Percentiles rank a stretch among this genome's conserved stretches.
These are phyloP conservation scores for Microdochium trichocladiopsis DNA, from an alignment of 2,329 filamentous ascomycete species.

Conservation along the genomic window DNA sequence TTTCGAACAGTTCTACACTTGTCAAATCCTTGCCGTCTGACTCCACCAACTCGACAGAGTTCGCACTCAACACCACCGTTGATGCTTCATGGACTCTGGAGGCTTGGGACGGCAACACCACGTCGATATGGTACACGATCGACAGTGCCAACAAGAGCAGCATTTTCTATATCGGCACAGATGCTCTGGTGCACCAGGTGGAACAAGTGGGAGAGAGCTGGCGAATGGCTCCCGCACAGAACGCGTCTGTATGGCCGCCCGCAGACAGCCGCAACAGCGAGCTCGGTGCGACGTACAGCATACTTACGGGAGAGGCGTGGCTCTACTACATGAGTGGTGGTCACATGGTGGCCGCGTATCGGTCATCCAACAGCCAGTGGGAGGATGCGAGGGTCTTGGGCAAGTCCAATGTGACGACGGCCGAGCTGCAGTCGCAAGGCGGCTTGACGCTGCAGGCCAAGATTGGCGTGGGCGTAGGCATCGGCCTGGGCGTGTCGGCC, in stretches of 20 bases:
- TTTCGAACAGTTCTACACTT: not conserved
- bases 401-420: slow-evolving; percentile 6
- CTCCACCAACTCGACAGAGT: slow-evolving; percentile 5
- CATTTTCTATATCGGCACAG: slow-evolving; percentile 24
- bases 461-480: slow-evolving; percentile 12
- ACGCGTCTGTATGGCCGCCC: slow-evolving; percentile 17
- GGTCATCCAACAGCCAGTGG: slow-evolving; percentile 15
- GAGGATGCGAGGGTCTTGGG: slow-evolving; percentile 12
- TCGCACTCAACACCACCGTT: slow-evolving; percentile 1
- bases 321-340: slow-evolving; percentile 23
- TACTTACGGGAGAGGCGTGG: slow-evolving; percentile 13
- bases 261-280: slow-evolving; percentile 20
- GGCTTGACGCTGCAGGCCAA: slow-evolving; percentile 5
- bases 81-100: slow-evolving; percentile 9
- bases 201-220: slow-evolving; percentile 15
- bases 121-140: slow-evolving; percentile 12
- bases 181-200: slow-evolving; percentile 19
- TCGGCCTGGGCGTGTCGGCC: slow-evolving; percentile 16
- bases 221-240: slow-evolving; percentile 7
- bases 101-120: slow-evolving; percentile 11
- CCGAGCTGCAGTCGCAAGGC: not conserved
- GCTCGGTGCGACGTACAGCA: slow-evolving; percentile 17
- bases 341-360: slow-evolving; percentile 18
- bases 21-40: not conserved
- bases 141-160: slow-evolving; percentile 10